Conservation (phyloP, 495 filamentous ascomycete species). For the Hypoxylon lenormandii region DNA sequence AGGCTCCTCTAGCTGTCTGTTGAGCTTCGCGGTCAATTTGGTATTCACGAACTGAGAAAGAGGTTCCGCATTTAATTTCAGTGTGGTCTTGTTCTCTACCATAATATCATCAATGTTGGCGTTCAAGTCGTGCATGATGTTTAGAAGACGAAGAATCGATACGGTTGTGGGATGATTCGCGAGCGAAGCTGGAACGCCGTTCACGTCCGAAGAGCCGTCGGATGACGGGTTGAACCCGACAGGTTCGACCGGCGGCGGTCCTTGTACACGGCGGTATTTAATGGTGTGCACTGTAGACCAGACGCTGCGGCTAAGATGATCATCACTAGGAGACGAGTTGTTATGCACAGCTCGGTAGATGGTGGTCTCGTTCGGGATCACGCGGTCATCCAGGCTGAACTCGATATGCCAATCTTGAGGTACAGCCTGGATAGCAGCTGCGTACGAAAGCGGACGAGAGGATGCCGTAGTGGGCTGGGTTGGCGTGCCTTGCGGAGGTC, state of each 20-base stretch:
- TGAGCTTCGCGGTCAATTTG: slow-evolving; percentile 98
- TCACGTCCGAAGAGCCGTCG: slow-evolving; percentile 54
- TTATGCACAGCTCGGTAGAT: slow-evolving; percentile 95
- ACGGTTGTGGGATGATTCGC: slow-evolving; percentile 84
- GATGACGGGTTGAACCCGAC: slow-evolving; percentile 70
- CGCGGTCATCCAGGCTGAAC: slow-evolving; percentile 87
- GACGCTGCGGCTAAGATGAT: slow-evolving; percentile 76
- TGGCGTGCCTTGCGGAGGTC: slow-evolving; percentile 63
- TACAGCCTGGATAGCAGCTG: slow-evolving; percentile 78
- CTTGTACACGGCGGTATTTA: slow-evolving; percentile 86
- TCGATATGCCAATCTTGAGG: slow-evolving; percentile 99
- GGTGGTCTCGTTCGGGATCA: slow-evolving; percentile 89
- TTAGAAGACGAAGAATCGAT: slow-evolving; percentile 86
- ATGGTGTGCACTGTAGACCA: slow-evolving; percentile 92
- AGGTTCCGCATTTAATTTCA: slow-evolving; percentile 80
- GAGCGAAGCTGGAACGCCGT: slow-evolving; percentile 80
- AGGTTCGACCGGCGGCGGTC: slow-evolving; percentile 86
- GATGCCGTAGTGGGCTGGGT: slow-evolving; percentile 63
- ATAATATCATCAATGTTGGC: slow-evolving; percentile 96
- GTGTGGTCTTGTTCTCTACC: slow-evolving; percentile 79
- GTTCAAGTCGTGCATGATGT: slow-evolving; percentile 93
- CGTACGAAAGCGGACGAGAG: slow-evolving; percentile 76
- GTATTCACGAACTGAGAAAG: slow-evolving; percentile 98
- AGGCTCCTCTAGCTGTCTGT: slow-evolving; percentile 97
- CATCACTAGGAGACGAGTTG: slow-evolving; percentile 71